These are phyloP conservation scores for Rhodotorula diobovata DNA, from an alignment of 768 basidiomycete species.

Conservation along the genomic window DNA sequence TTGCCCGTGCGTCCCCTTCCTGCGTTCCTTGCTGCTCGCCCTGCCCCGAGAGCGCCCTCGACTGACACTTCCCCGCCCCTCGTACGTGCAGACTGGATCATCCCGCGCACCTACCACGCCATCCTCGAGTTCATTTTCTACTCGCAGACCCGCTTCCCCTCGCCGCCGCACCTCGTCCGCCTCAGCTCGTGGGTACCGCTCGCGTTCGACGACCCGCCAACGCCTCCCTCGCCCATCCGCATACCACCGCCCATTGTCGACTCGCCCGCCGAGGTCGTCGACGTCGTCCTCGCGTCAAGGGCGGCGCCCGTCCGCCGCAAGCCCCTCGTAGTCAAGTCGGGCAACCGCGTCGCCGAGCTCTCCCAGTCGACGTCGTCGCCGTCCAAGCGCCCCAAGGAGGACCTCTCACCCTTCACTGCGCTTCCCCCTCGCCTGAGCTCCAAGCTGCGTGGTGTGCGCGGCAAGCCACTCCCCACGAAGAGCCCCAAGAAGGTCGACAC, in stretches of 20 bases:
- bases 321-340: constrained; percentile 14
- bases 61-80: neutral
- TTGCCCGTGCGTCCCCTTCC: constrained; percentile 10
- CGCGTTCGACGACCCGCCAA: constrained; percentile 18
- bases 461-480: neutral
- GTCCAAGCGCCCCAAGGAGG: neutral
- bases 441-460: constrained; percentile 8
- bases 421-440: constrained; percentile 27
- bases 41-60: no score
- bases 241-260: constrained; percentile 4
- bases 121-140: constrained; percentile 34
- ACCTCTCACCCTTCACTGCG: constrained; percentile 32
- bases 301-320: neutral
- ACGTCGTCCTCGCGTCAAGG: neutral
- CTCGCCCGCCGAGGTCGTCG: neutral
- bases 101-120: constrained; percentile 16
- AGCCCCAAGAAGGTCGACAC: constrained; percentile 27
- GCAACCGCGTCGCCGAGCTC: constrained; percentile 12
- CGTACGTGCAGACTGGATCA: constrained; percentile 19
- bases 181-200: constrained; percentile 14
- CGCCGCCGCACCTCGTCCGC: constrained; percentile 1
- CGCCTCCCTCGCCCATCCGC: constrained; percentile 17
- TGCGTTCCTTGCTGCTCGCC: no score
- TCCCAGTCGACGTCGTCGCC: constrained; percentile 11
- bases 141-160: constrained; percentile 29